Evolutionary conservation across 2,329 filamentous ascomycete species (phyloP).

Genomic region (Cercospora brassicicola): DNA sequence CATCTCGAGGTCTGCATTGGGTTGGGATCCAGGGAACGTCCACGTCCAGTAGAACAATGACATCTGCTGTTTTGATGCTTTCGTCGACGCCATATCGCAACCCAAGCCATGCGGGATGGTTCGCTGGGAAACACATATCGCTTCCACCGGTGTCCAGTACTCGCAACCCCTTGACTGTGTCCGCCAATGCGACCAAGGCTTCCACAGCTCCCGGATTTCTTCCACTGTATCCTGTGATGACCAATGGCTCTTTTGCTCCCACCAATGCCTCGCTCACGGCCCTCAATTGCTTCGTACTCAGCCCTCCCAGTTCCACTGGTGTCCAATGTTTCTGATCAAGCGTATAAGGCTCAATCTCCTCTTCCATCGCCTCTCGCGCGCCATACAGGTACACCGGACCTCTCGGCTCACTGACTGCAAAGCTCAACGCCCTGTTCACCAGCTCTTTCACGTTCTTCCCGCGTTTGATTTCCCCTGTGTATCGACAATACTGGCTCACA

Average conservation of each 20-base stretch:
- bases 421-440: conserved; percentile 80
- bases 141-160: conserved; percentile 75
- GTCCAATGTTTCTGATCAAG: conserved; percentile 71
- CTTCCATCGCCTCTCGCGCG: conserved; percentile 79
- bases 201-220: conserved; percentile 64
- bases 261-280: conserved; percentile 64
- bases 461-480: conserved; percentile 77
- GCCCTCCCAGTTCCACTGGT: conserved; percentile 65
- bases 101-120: conserved; percentile 62
- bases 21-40: conserved; percentile 95
- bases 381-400: conserved; percentile 79
- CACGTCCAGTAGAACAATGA: conserved; percentile 82
- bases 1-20: conserved; percentile 58
- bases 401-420: conserved; percentile 72
- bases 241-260: conserved; percentile 63
- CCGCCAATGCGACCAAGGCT: conserved; percentile 65
- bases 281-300: conserved; percentile 56
- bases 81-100: conserved; percentile 73
- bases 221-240: conserved; percentile 71
- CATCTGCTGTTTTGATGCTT: conserved; percentile 72
- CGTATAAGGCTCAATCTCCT: conserved; percentile 72
- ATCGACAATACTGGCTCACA: conserved; percentile 80
- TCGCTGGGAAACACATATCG: conserved; percentile 77
- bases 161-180: conserved; percentile 66
- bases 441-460: conserved; percentile 86